These are phyloP conservation scores for Phylloporus arenicola DNA, from an alignment of 768 basidiomycete genomes.

Conservation along the genomic window DNA sequence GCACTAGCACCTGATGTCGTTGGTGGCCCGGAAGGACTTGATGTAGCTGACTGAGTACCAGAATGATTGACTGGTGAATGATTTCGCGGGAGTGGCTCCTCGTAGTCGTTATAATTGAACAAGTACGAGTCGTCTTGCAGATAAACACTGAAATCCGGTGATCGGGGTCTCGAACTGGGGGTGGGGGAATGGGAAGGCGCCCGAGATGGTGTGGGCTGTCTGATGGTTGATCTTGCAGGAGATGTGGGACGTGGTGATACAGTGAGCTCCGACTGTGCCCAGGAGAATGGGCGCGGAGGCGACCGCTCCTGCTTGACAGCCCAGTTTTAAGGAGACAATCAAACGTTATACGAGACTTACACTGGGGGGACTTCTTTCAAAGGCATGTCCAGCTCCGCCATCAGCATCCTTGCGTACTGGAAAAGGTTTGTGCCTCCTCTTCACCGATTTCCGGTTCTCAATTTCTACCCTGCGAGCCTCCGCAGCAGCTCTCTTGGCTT, in stretches of 20 bases:
- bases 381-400: background rate
- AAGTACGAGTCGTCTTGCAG: constrained; percentile 12
- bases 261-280: constrained; percentile 11
- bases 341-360: constrained; percentile 11
- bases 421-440: constrained; percentile 22
- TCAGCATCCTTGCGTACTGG: constrained; percentile 13
- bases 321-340: background rate
- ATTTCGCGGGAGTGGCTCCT: background rate
- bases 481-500: constrained; percentile 13
- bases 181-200: constrained; percentile 9
- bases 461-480: constrained; percentile 11
- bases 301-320: constrained; percentile 6
- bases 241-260: constrained; percentile 6
- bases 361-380: background rate
- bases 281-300: background rate
- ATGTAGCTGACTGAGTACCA: constrained; percentile 4
- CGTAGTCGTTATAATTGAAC: constrained; percentile 7
- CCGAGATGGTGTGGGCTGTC: background rate
- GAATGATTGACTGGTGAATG: constrained; percentile 4
- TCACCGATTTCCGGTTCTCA: constrained; percentile 13
- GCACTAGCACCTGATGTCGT: constrained; percentile 17
- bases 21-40: constrained; percentile 14
- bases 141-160: constrained; percentile 12
- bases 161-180: background rate
- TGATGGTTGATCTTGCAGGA: constrained; percentile 1